Evolutionary conservation across 352 stramenopile species (phyloP).

Genomic region (Phytopythium litorale): DNA sequence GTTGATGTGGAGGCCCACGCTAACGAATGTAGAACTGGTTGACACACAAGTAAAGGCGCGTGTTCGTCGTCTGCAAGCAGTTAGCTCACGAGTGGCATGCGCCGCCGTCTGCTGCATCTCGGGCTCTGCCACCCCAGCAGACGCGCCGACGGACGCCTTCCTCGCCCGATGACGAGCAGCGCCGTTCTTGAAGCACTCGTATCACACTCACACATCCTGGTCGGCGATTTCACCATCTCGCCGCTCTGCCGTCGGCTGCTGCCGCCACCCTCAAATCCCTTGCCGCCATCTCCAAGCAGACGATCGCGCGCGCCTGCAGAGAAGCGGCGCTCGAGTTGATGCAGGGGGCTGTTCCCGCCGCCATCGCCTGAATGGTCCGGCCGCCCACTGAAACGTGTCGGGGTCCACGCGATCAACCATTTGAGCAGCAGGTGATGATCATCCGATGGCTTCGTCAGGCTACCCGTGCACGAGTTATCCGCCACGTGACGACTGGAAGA

Average conservation of each 20-base stretch:
- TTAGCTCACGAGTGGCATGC: not conserved
- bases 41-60: not conserved
- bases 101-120: not conserved
- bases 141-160: not conserved
- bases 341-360: not conserved
- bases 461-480: not conserved
- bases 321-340: conserved; percentile 2
- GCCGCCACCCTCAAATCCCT: not conserved
- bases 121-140: not conserved
- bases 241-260: not conserved
- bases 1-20: not conserved
- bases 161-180: not conserved
- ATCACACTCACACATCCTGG: not conserved
- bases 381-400: not conserved
- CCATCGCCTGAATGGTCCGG: not conserved
- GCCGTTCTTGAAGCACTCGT: no score
- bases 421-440: not conserved
- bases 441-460: not conserved
- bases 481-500: not conserved
- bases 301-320: not conserved
- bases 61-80: not conserved
- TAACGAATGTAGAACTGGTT: not conserved
- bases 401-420: not conserved
- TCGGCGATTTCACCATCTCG: conserved; percentile 2
- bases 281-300: not conserved